Percentiles rank a stretch among this genome's conserved stretches.
phyloP scores from a whole-genome alignment of 2,329 filamentous ascomycete genomes.

The Diaporthe australafricana region DNA sequence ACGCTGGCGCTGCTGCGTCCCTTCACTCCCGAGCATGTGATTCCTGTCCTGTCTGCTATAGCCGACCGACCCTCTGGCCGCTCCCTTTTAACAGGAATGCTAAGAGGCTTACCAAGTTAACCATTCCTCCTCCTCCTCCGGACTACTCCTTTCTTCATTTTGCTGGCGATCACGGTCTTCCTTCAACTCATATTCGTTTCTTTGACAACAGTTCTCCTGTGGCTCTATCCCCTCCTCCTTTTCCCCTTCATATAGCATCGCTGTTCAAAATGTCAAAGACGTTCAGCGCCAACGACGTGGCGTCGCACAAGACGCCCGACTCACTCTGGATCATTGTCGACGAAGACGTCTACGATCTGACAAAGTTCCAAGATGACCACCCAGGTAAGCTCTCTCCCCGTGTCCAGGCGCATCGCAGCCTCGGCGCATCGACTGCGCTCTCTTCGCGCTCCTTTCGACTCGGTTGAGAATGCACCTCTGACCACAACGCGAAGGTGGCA shows the following conservation, averaged over 20 bases:
- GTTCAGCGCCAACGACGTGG: slow-evolving; percentile 86
- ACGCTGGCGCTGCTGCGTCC: slow-evolving; percentile 21
- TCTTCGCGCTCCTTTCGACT: not conserved
- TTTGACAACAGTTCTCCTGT: not conserved
- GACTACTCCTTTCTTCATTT: not conserved
- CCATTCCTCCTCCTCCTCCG: not conserved
- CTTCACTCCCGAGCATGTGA: slow-evolving; percentile 24
- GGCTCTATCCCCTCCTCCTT: not conserved
- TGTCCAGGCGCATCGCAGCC: not conserved
- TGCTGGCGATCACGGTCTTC: not conserved
- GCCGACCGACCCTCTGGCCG: slow-evolving; percentile 17
- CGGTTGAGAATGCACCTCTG: not conserved
- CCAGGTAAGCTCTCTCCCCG: slow-evolving; percentile 68
- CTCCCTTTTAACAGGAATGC: slow-evolving; percentile 5
- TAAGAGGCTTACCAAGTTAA: not conserved
- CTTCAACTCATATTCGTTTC: not conserved
- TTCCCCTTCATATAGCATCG: slow-evolving; percentile 25
- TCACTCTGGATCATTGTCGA: slow-evolving; percentile 92
- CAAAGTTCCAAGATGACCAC: slow-evolving; percentile 87
- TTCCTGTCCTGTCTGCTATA: slow-evolving; percentile 6
- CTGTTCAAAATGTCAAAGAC: slow-evolving; percentile 80
- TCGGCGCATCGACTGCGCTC: not conserved
- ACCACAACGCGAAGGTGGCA: slow-evolving; percentile 60
- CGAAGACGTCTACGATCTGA: slow-evolving; percentile 95
- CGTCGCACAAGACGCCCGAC: slow-evolving; percentile 89